Evolutionary conservation across 2,329 filamentous ascomycete species (phyloP), one percentile per base, ranked within the genome.

Genomic region (Thelonectria olida): DNA sequence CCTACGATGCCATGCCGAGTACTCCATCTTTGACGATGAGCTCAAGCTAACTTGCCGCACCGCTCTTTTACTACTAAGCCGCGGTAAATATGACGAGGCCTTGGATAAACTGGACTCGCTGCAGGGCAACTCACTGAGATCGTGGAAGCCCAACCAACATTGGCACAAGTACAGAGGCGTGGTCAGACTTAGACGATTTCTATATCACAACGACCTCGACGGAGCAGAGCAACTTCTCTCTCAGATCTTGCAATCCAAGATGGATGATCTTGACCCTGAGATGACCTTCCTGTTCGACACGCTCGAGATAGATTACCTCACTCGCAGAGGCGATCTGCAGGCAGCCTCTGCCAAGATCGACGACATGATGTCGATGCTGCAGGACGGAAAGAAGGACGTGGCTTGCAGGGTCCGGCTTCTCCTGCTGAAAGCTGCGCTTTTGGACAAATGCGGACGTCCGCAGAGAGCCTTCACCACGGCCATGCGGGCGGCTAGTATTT

Each of bases 101-200:
- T 86, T 81, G 4, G 62, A 68, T 15, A 73, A 63, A 9, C 56
- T 82, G 23, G 79, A 80, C 23, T 63, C 50, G 68, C 49, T 93
- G 17, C 84, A 90, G 51, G 79, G 83, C 3, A 85, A 90, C 59
- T 75, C 85, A 4, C 81, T 92, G 38, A 88, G 90, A 4, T 90
- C 92, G 1, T 85, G 94, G 74, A 97, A 93, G 75, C 85, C 90
- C 17, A 89, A 90, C 65, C 92, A 96, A 67, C 90, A 90, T 72
- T 88, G 91, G 81, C 80, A 85, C 65, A 88, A 88, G 56, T 91
- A 89, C 72, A 83, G 87, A 13, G 89, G 86, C 5, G 82, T 93
- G 42, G 81, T 92, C 59, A 88, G 88, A 69, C 77, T 92, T 9
- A 86, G 85, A 66, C 81, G 84, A 59, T 87, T 90, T 63, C 79